phyloP scores from a whole-genome alignment of 2,329 filamentous ascomycete species.

The Talaromyces funiculosus region DNA sequence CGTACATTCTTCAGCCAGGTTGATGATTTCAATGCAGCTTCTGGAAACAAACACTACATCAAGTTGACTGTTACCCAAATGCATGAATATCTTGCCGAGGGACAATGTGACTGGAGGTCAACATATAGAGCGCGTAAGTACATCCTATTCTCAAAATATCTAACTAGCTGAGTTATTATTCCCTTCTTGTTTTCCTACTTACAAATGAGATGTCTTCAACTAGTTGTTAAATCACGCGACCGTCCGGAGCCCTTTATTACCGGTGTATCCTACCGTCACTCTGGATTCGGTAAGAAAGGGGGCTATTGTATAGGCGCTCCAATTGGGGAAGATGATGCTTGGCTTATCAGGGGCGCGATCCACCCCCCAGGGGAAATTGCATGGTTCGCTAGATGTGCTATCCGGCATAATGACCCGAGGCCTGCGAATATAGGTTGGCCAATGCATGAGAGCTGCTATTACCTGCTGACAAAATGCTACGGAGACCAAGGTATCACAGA shows the following conservation, averaged over 20 bases:
- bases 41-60: not conserved
- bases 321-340: not conserved
- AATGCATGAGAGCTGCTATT: slow-evolving; percentile 7
- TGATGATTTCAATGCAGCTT: not conserved
- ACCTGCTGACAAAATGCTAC: not conserved
- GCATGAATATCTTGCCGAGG: not conserved
- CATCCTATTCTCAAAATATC: not conserved
- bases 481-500: not conserved
- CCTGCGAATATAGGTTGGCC: not conserved
- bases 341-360: not conserved
- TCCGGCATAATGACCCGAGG: not conserved
- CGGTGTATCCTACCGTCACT: slow-evolving; percentile 5
- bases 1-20: not conserved
- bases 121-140: slow-evolving; percentile 11
- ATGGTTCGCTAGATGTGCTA: not conserved
- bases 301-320: not conserved
- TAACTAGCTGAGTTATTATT: not conserved
- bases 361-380: not conserved
- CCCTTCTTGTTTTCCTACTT: not conserved
- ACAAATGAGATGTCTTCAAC: not conserved
- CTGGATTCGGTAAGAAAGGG: not conserved
- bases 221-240: not conserved
- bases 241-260: not conserved
- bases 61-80: not conserved
- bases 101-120: not conserved